A percentile compares a stretch with the other conserved stretches of the same genome.
Evolutionary conservation across 192 early-diverging fungal species (phyloP).

Genomic region (Coemansia sp.): DNA sequence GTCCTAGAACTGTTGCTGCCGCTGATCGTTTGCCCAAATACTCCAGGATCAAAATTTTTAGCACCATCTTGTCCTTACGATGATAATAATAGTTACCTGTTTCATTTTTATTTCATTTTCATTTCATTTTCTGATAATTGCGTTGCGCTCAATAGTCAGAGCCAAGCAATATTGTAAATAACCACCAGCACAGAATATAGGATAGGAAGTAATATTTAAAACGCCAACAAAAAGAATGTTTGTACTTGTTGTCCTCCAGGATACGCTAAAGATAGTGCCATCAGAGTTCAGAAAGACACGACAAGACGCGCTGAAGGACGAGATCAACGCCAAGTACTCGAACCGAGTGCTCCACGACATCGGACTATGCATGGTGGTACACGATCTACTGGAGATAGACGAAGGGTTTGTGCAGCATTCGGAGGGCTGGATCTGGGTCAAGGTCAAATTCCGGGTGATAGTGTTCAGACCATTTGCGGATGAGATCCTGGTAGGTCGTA

Average conservation of each 20-base stretch:
- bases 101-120: not conserved
- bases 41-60: too few species aligned
- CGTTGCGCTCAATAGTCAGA: not conserved
- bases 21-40: not conserved
- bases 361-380: conserved; percentile 84
- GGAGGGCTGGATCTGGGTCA: conserved; percentile 73
- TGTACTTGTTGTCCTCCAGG: conserved; percentile 74
- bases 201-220: not conserved
- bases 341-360: conserved; percentile 86
- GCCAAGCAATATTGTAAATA: conserved; percentile 3
- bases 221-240: conserved; percentile 64
- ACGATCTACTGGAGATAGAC: conserved; percentile 78
- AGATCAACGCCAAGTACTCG: conserved; percentile 89
- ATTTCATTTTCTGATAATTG: not conserved
- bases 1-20: not conserved
- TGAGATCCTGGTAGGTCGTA: conserved; percentile 80
- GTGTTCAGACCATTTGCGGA: conserved; percentile 91
- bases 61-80: too few species aligned
- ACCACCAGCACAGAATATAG: too few species aligned
- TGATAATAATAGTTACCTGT: not conserved
- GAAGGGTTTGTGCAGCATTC: conserved; percentile 85
- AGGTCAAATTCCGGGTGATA: conserved; percentile 81
- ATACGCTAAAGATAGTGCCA: conserved; percentile 84
- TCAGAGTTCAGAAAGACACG: conserved; percentile 75
- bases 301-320: conserved; percentile 77